Evolutionary conservation across 2,329 filamentous ascomycete species (phyloP), one percentile per base, ranked within the genome.

Genomic region (Aureobasidium sp.): DNA sequence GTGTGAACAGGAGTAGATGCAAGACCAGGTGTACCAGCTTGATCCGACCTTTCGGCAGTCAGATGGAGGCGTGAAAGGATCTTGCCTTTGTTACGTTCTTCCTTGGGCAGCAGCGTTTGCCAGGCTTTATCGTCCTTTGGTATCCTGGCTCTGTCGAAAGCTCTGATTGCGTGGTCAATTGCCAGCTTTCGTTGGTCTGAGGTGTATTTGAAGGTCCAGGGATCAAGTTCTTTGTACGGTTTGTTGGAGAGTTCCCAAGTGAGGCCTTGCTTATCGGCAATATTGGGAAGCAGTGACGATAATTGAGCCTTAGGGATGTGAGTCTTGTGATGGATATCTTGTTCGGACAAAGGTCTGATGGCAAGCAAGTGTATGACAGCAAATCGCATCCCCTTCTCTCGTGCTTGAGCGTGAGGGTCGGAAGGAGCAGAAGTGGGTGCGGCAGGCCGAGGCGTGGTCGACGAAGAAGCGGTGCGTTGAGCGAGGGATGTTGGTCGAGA

Each of bases 31-130:
- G 70, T 72, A 14, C 66, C 62, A 15, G 65, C 63, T 64, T 64
- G 55, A 60, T 64, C 60, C 31, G 65, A 56, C 48, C 64, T 64
- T 44, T 67, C 51, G 48, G 62, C 66, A 53, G 76, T 75, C 41
- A 85, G 76, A 63, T 84, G 81, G 63, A 86, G 77, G 61, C 80
- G 80, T 45, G 85, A 87, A 36, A 87, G 73, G 42, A 79, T 77
- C 65, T 82, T 85, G 53, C 84, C 84, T 68, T 86, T 85, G 48
- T 82, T 82, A 65, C 84, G 79, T 68, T 87, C 84, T 55, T 83
- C 79, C 67, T 79, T 79, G 8, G 83, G 83, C 61, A 87, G 76
- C 63, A 87, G 75, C 66, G 77, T 77, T 72, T 87, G 84, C 84
- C 85, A 87, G 22, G 84, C 73, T 68, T 81, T 81, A 68, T 87